Evolutionary conservation across 2,329 filamentous ascomycete genomes (phyloP).

Genomic region (Acarospora socialis): DNA sequence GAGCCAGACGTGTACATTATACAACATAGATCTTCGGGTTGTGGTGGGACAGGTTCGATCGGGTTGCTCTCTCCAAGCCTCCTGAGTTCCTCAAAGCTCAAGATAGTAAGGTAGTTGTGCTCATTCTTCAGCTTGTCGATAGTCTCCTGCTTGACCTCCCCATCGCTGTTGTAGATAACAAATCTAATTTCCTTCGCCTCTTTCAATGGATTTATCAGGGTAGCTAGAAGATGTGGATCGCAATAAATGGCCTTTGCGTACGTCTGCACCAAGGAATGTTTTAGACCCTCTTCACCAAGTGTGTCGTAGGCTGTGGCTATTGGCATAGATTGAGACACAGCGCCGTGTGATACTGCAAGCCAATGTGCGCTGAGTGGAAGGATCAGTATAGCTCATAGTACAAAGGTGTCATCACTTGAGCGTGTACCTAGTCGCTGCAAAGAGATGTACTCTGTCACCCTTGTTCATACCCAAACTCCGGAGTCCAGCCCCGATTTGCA

Average conservation of each 20-base stretch:
- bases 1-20: constrained; percentile 76
- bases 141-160: constrained; percentile 37
- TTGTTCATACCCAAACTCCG: constrained; percentile 51
- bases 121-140: constrained; percentile 40
- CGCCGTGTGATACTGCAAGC: constrained; percentile 58
- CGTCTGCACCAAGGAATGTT: constrained; percentile 75
- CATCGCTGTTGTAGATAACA: constrained; percentile 44
- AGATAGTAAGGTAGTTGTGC: constrained; percentile 37
- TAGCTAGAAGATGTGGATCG: constrained; percentile 61
- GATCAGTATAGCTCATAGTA: constrained; percentile 2
- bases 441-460: constrained; percentile 55
- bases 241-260: constrained; percentile 71
- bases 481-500: constrained; percentile 52
- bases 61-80: constrained; percentile 50
- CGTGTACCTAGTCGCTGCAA: constrained; percentile 52
- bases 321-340: constrained; percentile 60
- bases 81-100: constrained; percentile 42
- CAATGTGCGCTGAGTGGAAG: constrained; percentile 45
- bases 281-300: constrained; percentile 67
- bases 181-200: constrained; percentile 41
- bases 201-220: constrained; percentile 41
- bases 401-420: not conserved
- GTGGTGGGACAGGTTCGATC: constrained; percentile 55
- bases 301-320: constrained; percentile 94
- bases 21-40: constrained; percentile 66